Evolutionary conservation across 257 asterid species (phyloP).

Genomic region (Solanum arcanum): DNA sequence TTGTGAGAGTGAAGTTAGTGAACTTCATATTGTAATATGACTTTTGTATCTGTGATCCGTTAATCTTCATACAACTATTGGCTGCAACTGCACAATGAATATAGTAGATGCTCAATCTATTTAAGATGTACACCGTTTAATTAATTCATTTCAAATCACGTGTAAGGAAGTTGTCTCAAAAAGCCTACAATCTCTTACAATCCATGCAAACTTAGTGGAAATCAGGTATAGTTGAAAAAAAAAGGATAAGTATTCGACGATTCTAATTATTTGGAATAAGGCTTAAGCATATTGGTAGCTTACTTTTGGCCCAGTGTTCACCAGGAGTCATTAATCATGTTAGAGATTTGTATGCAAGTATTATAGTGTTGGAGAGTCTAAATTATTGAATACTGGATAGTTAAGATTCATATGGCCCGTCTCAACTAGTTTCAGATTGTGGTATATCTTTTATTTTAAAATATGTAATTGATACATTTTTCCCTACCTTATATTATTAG

Average conservation of each 20-base stretch:
- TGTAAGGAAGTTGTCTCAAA: not conserved
- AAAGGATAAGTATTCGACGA: not conserved
- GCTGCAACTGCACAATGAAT: not conserved
- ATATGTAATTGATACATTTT: not conserved
- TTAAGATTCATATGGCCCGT: not conserved
- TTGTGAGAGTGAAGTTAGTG: not conserved
- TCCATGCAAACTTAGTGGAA: not conserved
- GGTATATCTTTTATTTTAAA: not conserved
- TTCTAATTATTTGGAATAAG: not conserved
- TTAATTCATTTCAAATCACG: not conserved
- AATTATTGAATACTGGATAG: not conserved
- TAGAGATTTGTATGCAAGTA: not conserved
- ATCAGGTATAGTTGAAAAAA: not conserved
- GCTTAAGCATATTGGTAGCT: not conserved
- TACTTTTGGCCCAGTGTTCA: not conserved
- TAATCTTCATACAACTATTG: not conserved
- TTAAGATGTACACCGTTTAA: not conserved
- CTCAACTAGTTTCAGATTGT: not conserved
- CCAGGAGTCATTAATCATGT: not conserved
- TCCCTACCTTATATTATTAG: not conserved
- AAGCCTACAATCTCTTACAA: not conserved
- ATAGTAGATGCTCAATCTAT: not conserved
- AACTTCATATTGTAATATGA: not conserved
- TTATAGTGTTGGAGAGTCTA: not conserved
- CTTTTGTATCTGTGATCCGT: not conserved